A percentile compares a stretch with the other conserved stretches of the same genome.
phyloP scores from a whole-genome alignment of 2,329 filamentous ascomycete species.

The Elsinoe ampelina region DNA sequence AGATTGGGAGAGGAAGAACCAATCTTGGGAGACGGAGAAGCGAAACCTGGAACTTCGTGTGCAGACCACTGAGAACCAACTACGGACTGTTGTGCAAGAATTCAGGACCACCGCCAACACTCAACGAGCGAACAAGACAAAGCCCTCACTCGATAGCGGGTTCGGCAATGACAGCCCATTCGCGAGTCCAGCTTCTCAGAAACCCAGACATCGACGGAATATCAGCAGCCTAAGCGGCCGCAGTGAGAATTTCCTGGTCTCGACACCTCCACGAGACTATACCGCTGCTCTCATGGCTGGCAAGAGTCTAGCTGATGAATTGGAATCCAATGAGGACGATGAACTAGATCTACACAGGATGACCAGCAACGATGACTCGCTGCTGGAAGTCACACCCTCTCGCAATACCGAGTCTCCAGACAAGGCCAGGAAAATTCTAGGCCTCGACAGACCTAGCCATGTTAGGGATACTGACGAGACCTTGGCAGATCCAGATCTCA shows the following conservation, averaged over 20 bases:
- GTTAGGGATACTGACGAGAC: not conserved
- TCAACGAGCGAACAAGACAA: slow-evolving; percentile 45
- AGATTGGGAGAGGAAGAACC: slow-evolving; percentile 75
- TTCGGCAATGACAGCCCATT: slow-evolving; percentile 53
- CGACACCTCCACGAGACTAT: not conserved
- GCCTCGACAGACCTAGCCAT: not conserved
- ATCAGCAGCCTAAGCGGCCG: slow-evolving; percentile 26
- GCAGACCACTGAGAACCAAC: slow-evolving; percentile 78
- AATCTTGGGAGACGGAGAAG: slow-evolving; percentile 74
- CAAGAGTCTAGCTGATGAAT: slow-evolving; percentile 78
- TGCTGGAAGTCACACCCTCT: not conserved
- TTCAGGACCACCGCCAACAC: slow-evolving; percentile 58
- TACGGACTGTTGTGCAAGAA: slow-evolving; percentile 79
- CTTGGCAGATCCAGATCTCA: not conserved
- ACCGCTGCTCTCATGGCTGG: slow-evolving; percentile 36
- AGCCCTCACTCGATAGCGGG: slow-evolving; percentile 48
- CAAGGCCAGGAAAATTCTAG: slow-evolving; percentile 11
- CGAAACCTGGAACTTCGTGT: slow-evolving; percentile 74
- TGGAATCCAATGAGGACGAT: slow-evolving; percentile 77
- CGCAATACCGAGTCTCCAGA: not conserved
- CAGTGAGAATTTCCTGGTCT: slow-evolving; percentile 25
- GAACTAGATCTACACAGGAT: slow-evolving; percentile 42
- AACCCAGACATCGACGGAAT: slow-evolving; percentile 24
- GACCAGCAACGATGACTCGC: slow-evolving; percentile 61
- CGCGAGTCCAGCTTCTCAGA: slow-evolving; percentile 49